phyloP scores from a whole-genome alignment of 179 eudicot genomes.

The Vitellaria paradoxa region DNA sequence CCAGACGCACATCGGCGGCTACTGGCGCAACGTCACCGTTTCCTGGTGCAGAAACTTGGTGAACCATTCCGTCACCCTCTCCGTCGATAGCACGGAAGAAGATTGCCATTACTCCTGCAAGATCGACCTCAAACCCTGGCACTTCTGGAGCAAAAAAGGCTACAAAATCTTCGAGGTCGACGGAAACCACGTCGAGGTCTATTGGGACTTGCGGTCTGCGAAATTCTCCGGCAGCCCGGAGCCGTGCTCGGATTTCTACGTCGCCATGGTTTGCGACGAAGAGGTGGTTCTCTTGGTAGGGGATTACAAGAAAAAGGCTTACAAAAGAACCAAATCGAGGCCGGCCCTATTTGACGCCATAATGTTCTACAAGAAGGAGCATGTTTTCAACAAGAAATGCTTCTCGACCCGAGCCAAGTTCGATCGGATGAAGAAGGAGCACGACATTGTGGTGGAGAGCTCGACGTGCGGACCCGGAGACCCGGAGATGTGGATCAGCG shows the following conservation, averaged over 20 bases:
- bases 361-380: conserved; percentile 57
- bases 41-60: conserved; percentile 68
- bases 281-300: conserved; percentile 76
- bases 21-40: conserved; percentile 71
- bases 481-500: conserved; percentile 61
- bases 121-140: conserved; percentile 89
- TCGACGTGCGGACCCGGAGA: conserved; percentile 37
- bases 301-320: conserved; percentile 68
- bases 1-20: conserved; percentile 59
- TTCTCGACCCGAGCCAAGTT: conserved; percentile 47
- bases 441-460: conserved; percentile 51
- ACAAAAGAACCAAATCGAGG: conserved; percentile 65
- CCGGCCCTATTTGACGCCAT: conserved; percentile 62
- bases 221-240: conserved; percentile 73
- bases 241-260: conserved; percentile 68
- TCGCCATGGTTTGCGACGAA: conserved; percentile 68
- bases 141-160: conserved; percentile 87
- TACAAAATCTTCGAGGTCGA: conserved; percentile 64
- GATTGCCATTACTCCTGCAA: conserved; percentile 52
- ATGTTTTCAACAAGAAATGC: conserved; percentile 51
- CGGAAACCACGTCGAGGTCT: conserved; percentile 49
- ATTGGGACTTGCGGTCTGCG: conserved; percentile 83
- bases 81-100: conserved; percentile 50
- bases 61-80: conserved; percentile 51
- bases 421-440: conserved; percentile 42